Percentiles rank a stretch among this genome's conserved stretches.
phyloP scores from a whole-genome alignment of 225 moss, liverwort and hornwort species.

The Marchantia paleacea region DNA sequence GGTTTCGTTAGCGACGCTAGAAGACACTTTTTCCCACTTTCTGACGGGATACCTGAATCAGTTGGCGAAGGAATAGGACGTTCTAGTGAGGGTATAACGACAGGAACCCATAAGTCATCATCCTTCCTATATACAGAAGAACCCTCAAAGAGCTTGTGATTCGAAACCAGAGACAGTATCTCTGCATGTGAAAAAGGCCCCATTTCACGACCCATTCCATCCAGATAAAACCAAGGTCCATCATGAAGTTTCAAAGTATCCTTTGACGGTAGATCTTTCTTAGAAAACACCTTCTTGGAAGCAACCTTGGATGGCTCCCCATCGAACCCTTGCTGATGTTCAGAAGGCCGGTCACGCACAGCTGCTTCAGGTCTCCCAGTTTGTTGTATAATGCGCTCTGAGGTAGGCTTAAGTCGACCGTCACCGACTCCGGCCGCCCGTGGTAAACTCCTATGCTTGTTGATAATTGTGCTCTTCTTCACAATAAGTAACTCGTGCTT shows the following conservation, averaged over 20 bases:
- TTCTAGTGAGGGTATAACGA: conserved; percentile 6
- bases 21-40: not conserved
- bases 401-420: conserved; percentile 9
- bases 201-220: conserved; percentile 66
- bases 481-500: conserved; percentile 16
- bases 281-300: conserved; percentile 30
- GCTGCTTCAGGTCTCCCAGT: conserved; percentile 19
- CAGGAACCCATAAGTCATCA: conserved; percentile 70
- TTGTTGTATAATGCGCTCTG: conserved; percentile 9
- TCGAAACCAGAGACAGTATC: conserved; percentile 42
- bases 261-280: conserved; percentile 38
- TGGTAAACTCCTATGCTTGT: conserved; percentile 23
- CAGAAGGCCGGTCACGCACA: conserved; percentile 21
- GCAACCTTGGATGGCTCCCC: conserved; percentile 17
- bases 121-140: conserved; percentile 67
- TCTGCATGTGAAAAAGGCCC: conserved; percentile 59
- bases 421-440: conserved; percentile 13
- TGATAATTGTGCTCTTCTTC: conserved; percentile 12
- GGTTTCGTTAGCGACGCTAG: not conserved
- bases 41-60: not conserved
- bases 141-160: conserved; percentile 50
- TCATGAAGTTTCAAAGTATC: conserved; percentile 58
- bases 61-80: not conserved
- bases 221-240: conserved; percentile 69
- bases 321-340: conserved; percentile 6